A percentile compares a stretch with the other conserved stretches of the same genome.
Evolutionary conservation across 2,329 filamentous ascomycete species (phyloP).

Genomic region (Acarospora socialis): DNA sequence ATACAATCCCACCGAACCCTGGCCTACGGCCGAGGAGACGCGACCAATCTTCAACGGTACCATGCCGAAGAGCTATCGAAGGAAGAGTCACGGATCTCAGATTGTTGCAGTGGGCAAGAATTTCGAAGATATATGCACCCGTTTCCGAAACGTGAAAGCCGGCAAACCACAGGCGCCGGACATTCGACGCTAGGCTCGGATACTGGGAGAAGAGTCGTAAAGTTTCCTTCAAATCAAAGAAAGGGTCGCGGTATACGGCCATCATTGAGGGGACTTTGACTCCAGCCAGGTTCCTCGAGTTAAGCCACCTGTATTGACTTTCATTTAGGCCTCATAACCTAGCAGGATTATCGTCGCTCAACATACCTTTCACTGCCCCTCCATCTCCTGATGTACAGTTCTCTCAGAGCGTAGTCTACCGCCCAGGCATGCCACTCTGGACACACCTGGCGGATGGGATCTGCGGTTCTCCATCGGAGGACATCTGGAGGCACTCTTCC

Average conservation of each 20-base stretch:
- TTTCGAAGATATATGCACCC: conserved; percentile 34
- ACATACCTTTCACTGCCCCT: conserved; percentile 34
- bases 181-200: conserved; percentile 32
- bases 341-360: too few species aligned
- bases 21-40: conserved; percentile 26
- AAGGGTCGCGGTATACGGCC: conserved; percentile 39
- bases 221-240: conserved; percentile 34
- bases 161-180: conserved; percentile 41
- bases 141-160: conserved; percentile 39
- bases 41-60: conserved; percentile 33
- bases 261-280: conserved; percentile 27
- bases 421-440: conserved; percentile 40
- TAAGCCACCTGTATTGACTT: too few species aligned
- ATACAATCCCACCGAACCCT: conserved; percentile 27
- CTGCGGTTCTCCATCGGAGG: conserved; percentile 37
- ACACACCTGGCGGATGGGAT: conserved; percentile 35
- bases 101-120: conserved; percentile 33
- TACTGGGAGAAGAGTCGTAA: conserved; percentile 31
- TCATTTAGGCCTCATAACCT: too few species aligned
- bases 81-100: conserved; percentile 36
- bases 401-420: conserved; percentile 35
- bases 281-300: conserved; percentile 12
- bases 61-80: conserved; percentile 39
- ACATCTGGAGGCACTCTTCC: conserved; percentile 37
- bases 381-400: conserved; percentile 39